phyloP scores from a whole-genome alignment of 2,329 filamentous ascomycete genomes.

The Xylaria polymorpha region DNA sequence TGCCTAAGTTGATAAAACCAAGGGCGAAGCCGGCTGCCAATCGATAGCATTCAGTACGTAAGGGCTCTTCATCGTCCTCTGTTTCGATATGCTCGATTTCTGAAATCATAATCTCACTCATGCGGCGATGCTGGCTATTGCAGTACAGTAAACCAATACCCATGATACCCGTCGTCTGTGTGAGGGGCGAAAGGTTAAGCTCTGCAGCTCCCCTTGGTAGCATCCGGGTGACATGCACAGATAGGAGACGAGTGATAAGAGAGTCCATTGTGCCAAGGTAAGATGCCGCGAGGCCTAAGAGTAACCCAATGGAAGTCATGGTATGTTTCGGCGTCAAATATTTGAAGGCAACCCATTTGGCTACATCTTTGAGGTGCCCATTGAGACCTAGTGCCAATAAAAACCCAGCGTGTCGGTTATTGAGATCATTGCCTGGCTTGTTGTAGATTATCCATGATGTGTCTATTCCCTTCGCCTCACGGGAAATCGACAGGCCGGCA shows the following conservation, averaged over 20 bases:
- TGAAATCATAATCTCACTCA: constrained; percentile 99
- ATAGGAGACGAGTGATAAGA: constrained; percentile 89
- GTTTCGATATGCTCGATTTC: constrained; percentile 89
- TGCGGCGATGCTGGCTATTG: constrained; percentile 93
- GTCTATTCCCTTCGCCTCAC: constrained; percentile 90
- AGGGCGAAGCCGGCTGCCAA: constrained; percentile 93
- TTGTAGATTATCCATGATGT: constrained; percentile 99
- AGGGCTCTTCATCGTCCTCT: constrained; percentile 83
- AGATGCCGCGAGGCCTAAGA: constrained; percentile 90
- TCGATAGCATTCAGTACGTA: constrained; percentile 95
- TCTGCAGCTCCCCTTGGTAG: constrained; percentile 92
- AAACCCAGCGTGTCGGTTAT: constrained; percentile 95
- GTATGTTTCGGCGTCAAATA: constrained; percentile 99
- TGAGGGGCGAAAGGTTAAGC: constrained; percentile 90
- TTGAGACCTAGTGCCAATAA: constrained; percentile 91
- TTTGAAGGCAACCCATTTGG: constrained; percentile 99
- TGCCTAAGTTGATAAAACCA: constrained; percentile 93
- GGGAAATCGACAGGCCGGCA: constrained; percentile 91
- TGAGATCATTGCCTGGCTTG: constrained; percentile 86
- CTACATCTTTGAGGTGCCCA: constrained; percentile 91
- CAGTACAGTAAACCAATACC: constrained; percentile 95
- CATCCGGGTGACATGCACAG: constrained; percentile 96
- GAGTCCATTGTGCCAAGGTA: constrained; percentile 98
- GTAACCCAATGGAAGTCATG: constrained; percentile 97
- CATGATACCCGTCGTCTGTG: constrained; percentile 96